Percentiles rank a stretch among this genome's conserved stretches.
Conservation (phyloP, 495 filamentous ascomycete species). For the Aspergillus egyptiacus region DNA sequence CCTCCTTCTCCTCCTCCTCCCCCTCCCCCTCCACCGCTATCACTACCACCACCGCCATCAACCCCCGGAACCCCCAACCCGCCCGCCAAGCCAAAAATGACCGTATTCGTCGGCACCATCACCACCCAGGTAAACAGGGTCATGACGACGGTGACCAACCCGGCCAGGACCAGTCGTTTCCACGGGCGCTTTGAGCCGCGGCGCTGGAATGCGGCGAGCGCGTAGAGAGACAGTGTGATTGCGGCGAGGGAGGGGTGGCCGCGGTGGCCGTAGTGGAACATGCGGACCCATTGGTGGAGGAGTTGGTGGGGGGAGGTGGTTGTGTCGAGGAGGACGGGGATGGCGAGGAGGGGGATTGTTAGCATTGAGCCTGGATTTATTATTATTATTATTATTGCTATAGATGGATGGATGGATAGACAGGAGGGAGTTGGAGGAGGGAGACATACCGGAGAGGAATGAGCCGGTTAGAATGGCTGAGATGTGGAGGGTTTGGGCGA, state of each 20-base stretch:
- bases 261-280: not conserved
- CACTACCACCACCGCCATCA: no score
- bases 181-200: not conserved
- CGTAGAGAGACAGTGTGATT: not conserved
- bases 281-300: not conserved
- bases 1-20: no score
- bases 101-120: not conserved
- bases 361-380: not conserved
- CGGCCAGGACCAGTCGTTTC: not conserved
- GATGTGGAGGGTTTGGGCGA: no score
- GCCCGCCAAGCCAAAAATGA: not conserved
- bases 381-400: no score
- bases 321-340: not conserved
- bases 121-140: not conserved
- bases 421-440: no score
- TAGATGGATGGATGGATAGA: no score
- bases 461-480: no score
- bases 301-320: not conserved
- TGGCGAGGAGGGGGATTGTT: not conserved
- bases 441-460: no score
- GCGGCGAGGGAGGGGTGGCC: not conserved
- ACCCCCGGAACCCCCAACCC: no score
- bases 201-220: not conserved
- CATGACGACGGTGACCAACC: not conserved
- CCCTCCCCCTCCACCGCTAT: no score